A percentile compares a stretch with the other conserved stretches of the same genome.
phyloP scores from a whole-genome alignment of 2,329 filamentous ascomycete species.

The Tothia fuscella region DNA sequence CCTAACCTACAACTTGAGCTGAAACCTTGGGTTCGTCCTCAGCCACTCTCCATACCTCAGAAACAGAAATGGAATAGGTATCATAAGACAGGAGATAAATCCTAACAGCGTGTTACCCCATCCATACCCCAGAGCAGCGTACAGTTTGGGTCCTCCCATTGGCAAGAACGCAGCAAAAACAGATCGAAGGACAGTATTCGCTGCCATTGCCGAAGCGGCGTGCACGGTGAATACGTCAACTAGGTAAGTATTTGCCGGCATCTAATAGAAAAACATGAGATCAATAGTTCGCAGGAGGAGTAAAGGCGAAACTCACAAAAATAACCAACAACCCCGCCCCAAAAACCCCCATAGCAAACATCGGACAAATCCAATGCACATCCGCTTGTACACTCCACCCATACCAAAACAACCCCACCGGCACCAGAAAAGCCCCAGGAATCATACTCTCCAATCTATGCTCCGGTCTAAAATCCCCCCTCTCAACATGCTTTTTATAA shows the following conservation, averaged over 20 bases:
- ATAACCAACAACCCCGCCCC: constrained; percentile 25
- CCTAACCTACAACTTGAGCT: background rate
- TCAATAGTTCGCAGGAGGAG: background rate
- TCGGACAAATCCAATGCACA: constrained; percentile 26
- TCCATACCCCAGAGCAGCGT: constrained; percentile 26
- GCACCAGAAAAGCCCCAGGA: constrained; percentile 16
- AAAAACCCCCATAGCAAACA: constrained; percentile 22
- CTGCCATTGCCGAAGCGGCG: constrained; percentile 31
- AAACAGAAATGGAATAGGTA: constrained; percentile 10
- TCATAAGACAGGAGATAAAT: constrained; percentile 20
- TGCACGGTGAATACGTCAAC: constrained; percentile 30
- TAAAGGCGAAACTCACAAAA: constrained; percentile 15
- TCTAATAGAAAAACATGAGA: constrained; percentile 15
- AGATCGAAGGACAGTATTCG: constrained; percentile 27
- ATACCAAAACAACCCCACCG: constrained; percentile 26
- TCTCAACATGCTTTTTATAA: constrained; percentile 1
- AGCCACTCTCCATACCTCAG: constrained; percentile 11
- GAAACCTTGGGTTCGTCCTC: constrained; percentile 8
- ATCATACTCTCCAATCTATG: constrained; percentile 10
- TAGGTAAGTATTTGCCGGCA: constrained; percentile 28
- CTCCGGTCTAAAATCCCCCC: constrained; percentile 11
- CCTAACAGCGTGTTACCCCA: constrained; percentile 28
- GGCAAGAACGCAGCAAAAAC: constrained; percentile 29
- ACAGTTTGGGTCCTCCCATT: constrained; percentile 28
- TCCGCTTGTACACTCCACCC: constrained; percentile 24